Evolutionary conservation across 2,329 filamentous ascomycete genomes (phyloP).

Genomic region (Neonectria neomacrospora): DNA sequence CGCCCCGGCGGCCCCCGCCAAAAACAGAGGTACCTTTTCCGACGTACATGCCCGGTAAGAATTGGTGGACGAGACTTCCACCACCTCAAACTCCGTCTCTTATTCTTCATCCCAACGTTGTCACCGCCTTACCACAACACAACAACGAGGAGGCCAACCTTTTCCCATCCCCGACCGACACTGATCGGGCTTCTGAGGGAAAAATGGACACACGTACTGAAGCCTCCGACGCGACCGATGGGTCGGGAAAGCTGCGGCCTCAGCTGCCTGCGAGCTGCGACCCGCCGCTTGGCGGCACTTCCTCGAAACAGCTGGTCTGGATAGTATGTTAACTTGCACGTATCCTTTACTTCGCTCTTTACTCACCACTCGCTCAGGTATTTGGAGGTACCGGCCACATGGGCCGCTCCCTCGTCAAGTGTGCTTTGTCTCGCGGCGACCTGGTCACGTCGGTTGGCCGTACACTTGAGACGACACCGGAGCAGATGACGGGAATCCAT

Average conservation of each 20-base stretch:
- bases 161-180: conserved; percentile 2
- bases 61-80: conserved; percentile 1
- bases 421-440: conserved; percentile 82
- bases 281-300: conserved; percentile 77
- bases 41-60: not conserved
- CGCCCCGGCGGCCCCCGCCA: conserved; percentile 7
- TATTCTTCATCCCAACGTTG: not conserved
- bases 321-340: conserved; percentile 65
- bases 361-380: conserved; percentile 63
- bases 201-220: conserved; percentile 44
- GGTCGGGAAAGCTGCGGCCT: conserved; percentile 49
- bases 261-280: conserved; percentile 86
- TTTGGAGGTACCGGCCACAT: conserved; percentile 99
- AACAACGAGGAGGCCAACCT: not conserved
- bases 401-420: conserved; percentile 88
- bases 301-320: conserved; percentile 84
- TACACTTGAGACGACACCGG: conserved; percentile 77
- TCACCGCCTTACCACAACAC: conserved; percentile 15
- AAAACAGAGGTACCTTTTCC: conserved; percentile 10
- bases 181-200: not conserved
- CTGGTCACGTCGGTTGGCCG: conserved; percentile 88
- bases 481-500: conserved; percentile 78
- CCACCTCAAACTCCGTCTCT: not conserved
- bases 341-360: conserved; percentile 6
- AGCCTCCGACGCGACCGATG: conserved; percentile 42